Percentiles rank a stretch among this genome's conserved stretches.
phyloP scores from a whole-genome alignment of 2,329 filamentous ascomycete genomes.

The Epichloe glyceriae region DNA sequence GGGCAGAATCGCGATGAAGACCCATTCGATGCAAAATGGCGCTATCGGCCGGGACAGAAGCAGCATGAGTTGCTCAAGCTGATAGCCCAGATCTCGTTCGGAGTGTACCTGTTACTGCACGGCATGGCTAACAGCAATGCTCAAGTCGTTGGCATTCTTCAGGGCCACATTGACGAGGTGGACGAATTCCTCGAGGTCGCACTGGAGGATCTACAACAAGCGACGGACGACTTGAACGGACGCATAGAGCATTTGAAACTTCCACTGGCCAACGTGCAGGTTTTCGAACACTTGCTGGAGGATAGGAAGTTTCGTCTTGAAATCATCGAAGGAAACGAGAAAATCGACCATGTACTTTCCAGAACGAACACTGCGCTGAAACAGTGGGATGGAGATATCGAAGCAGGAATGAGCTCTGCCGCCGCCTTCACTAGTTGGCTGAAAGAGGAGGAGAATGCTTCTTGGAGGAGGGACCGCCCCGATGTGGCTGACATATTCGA shows the following conservation, averaged over 20 bases:
- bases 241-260: conserved; percentile 69
- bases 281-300: conserved; percentile 80
- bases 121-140: conserved; percentile 77
- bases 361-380: conserved; percentile 64
- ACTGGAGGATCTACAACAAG: conserved; percentile 70
- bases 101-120: conserved; percentile 75
- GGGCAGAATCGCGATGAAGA: conserved; percentile 55
- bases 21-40: conserved; percentile 63
- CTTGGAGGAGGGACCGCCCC: conserved; percentile 48
- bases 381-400: conserved; percentile 65
- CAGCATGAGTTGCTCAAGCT: conserved; percentile 86
- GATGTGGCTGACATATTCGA: conserved; percentile 61
- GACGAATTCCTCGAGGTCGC: conserved; percentile 82
- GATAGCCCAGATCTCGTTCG: conserved; percentile 84
- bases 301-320: conserved; percentile 71
- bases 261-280: conserved; percentile 67
- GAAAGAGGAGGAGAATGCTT: conserved; percentile 46
- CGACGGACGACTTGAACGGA: conserved; percentile 64
- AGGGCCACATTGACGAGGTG: conserved; percentile 85
- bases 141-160: conserved; percentile 79
- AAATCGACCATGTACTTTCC: conserved; percentile 79
- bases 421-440: conserved; percentile 69
- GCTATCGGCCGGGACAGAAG: conserved; percentile 58
- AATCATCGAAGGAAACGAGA: conserved; percentile 77
- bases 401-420: conserved; percentile 63